These are phyloP conservation scores for Phaffia australis DNA, from an alignment of 768 basidiomycete species.

Conservation along the genomic window DNA sequence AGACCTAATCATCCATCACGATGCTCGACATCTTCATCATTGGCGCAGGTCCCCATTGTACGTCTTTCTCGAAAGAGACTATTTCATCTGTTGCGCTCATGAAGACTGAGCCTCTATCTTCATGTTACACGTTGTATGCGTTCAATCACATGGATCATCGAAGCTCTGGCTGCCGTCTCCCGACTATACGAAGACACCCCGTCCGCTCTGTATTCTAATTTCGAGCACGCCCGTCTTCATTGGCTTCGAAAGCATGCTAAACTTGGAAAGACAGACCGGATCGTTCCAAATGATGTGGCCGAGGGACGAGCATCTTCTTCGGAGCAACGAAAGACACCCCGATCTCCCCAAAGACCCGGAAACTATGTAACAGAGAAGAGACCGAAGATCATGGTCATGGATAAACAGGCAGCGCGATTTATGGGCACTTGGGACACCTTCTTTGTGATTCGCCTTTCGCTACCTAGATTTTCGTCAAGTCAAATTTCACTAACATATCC, in stretches of 20 bases:
- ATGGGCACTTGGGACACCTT: constrained; percentile 4
- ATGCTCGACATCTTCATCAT: constrained; percentile 28
- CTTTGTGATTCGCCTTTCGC: constrained; percentile 23
- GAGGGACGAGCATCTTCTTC: constrained; percentile 5
- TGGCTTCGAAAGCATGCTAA: constrained; percentile 28
- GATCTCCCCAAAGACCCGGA: not conserved
- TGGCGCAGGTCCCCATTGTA: constrained; percentile 30
- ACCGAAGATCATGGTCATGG: constrained; percentile 5
- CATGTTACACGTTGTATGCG: not conserved
- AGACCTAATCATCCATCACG: not conserved
- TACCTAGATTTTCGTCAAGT: no score
- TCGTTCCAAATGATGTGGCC: constrained; percentile 15
- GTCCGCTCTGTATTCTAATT: constrained; percentile 30
- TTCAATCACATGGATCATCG: not conserved
- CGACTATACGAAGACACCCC: constrained; percentile 29
- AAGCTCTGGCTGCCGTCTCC: constrained; percentile 29
- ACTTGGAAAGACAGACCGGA: constrained; percentile 20
- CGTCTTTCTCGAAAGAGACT: not conserved
- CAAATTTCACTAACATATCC: not conserved
- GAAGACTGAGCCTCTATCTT: not conserved
- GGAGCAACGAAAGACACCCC: not conserved
- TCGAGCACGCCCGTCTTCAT: constrained; percentile 31
- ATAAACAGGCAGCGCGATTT: constrained; percentile 14
- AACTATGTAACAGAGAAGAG: not conserved
- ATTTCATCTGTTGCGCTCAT: not conserved